These are phyloP conservation scores for Diplodia corticola DNA, from an alignment of 2,329 filamentous ascomycete genomes.

Conservation along the genomic window DNA sequence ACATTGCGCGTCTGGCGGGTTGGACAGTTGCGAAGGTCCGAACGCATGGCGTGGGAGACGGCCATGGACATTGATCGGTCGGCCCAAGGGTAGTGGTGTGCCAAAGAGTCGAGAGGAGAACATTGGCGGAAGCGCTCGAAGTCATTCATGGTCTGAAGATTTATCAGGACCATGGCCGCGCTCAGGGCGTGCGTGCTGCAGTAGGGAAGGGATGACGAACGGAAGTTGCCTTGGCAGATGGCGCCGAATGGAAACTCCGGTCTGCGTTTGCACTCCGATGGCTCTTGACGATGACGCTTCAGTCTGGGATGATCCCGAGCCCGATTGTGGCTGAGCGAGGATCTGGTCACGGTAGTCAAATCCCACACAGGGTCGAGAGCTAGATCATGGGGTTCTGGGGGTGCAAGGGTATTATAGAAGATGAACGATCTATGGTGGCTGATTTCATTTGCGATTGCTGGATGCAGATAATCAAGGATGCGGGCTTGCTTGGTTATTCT, in stretches of 20 bases:
- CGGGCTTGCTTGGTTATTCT: neutral
- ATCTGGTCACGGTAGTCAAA: constrained; percentile 8
- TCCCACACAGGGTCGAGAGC: neutral
- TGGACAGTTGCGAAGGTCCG: constrained; percentile 12
- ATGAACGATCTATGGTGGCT: neutral
- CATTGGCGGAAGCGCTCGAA: constrained; percentile 20
- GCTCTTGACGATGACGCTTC: neutral
- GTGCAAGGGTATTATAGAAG: constrained; percentile 21
- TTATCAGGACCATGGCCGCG: constrained; percentile 8
- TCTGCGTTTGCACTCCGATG: constrained; percentile 22
- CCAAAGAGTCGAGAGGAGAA: constrained; percentile 15
- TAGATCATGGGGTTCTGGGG: constrained; percentile 10
- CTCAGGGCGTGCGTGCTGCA: neutral
- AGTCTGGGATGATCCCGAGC: constrained; percentile 18
- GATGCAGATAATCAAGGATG: constrained; percentile 4
- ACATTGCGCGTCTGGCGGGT: constrained; percentile 14
- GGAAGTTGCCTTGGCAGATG: constrained; percentile 18
- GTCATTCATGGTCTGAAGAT: constrained; percentile 21
- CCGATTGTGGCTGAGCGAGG: constrained; percentile 10
- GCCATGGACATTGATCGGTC: constrained; percentile 15
- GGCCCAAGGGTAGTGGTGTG: constrained; percentile 16
- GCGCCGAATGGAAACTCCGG: constrained; percentile 4
- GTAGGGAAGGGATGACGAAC: constrained; percentile 13
- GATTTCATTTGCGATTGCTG: constrained; percentile 19
- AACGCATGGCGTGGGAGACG: constrained; percentile 18